Evolutionary conservation across 2,329 filamentous ascomycete species (phyloP).

Genomic region (Beauveria brongniartii): DNA sequence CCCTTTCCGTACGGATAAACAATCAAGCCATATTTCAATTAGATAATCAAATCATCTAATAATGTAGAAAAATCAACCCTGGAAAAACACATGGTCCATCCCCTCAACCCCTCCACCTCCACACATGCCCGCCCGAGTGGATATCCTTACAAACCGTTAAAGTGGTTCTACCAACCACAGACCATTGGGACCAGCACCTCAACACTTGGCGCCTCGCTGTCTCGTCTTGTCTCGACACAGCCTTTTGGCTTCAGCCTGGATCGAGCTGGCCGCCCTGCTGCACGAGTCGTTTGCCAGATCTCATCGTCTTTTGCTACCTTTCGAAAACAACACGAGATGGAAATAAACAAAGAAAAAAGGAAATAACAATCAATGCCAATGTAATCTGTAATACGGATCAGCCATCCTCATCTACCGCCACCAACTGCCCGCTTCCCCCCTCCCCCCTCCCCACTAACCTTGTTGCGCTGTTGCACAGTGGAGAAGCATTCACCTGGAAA

Average conservation of each 20-base stretch:
- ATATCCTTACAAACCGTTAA: background rate
- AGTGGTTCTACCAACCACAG: background rate
- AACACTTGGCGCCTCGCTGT: background rate
- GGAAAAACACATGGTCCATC: background rate
- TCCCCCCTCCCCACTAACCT: background rate
- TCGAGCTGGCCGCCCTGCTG: no score
- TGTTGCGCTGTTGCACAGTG: background rate
- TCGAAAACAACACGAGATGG: no score
- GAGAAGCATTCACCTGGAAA: background rate
- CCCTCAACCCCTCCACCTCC: background rate
- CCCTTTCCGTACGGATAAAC: no score
- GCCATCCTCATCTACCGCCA: no score
- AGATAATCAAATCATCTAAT: no score
- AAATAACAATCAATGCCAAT: background rate
- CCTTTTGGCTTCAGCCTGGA: background rate
- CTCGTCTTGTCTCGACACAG: background rate
- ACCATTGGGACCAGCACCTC: background rate
- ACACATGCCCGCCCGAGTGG: background rate
- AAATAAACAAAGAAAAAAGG: background rate
- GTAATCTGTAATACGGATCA: no score
- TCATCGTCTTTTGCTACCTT: no score
- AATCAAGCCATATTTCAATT: no score
- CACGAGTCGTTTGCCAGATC: no score
- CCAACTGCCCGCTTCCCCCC: background rate
- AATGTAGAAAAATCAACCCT: no score